phyloP scores from a whole-genome alignment of 345 rosid species.

The Balakata baccata region DNA sequence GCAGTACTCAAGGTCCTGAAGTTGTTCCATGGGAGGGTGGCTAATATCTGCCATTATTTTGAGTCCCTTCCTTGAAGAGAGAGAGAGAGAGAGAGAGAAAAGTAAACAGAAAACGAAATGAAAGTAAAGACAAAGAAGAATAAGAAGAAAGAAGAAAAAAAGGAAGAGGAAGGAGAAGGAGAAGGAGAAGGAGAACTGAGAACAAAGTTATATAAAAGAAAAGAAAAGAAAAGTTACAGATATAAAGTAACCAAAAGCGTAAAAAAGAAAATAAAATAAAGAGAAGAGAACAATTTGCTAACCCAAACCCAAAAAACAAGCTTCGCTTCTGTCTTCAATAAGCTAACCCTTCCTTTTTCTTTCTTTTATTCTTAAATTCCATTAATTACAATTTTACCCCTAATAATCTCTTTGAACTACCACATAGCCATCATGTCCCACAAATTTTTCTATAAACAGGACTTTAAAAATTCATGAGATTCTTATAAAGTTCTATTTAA shows the following conservation, averaged over 20 bases:
- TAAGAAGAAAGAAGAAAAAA: not conserved
- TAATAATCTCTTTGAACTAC: constrained; percentile 9
- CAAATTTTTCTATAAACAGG: no score
- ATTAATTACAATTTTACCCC: constrained; percentile 16
- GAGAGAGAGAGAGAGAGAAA: not conserved
- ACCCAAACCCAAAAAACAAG: constrained; percentile 18
- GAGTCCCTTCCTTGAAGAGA: not conserved
- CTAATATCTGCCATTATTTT: constrained; percentile 28
- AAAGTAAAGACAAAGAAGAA: not conserved
- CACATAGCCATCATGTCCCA: constrained; percentile 21
- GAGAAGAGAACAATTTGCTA: constrained; percentile 38
- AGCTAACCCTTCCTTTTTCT: not conserved
- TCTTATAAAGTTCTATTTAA: not conserved
- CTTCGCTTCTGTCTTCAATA: constrained; percentile 19
- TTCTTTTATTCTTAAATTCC: not conserved
- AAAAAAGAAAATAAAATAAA: constrained; percentile 2
- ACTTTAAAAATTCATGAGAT: no score
- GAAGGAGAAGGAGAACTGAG: constrained; percentile 22
- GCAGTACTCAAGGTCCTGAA: constrained; percentile 39
- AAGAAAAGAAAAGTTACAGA: constrained; percentile 26
- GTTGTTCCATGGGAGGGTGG: constrained; percentile 38
- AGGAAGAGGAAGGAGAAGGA: constrained; percentile 5
- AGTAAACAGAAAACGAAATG: not conserved
- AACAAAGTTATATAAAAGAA: constrained; percentile 34
- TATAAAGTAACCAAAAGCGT: constrained; percentile 47